Evolutionary conservation across 331 rosid genomes (phyloP), one percentile per base, ranked within the genome.

Genomic region (Saraca asoca): DNA sequence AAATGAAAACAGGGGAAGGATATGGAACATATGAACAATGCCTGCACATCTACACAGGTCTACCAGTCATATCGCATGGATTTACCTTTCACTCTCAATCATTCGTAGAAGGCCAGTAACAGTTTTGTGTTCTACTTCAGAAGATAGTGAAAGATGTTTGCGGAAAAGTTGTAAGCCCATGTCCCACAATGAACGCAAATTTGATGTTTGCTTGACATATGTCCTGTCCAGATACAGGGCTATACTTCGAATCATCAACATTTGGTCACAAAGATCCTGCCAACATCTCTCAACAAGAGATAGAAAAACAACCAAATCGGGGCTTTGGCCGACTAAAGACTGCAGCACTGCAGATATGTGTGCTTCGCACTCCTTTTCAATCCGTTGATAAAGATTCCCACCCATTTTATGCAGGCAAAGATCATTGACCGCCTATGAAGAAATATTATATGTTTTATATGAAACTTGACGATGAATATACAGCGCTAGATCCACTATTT

Each of bases 131-230:
- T 88, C 95, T 44, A 94, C 97, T 83, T 94, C 99, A 35, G 91
- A 74, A 69, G 96, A 86, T 62, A 78, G 63, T 31, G 97, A 86
- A 56, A 94, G 89, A 83, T 90, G 99, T 75, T 88, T 94, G 62
- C 97, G 94, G 72, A 90, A 94, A 83, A 90, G 96, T 73, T 88
- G 99, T 81, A 94, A 81, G 71, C 99, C 97, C 99, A 94, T 94
- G 81, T 94, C 99, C 99, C 99, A 94, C 71, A 94, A 70, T 46
- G 99, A 94, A 62, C 91, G 86, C 49, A 94, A 86, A 74, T 82
- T 86, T 74, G 96, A 66, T 42, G 97, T 79, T 80, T 90, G 99
- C 73, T 88, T 94, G 71, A 90, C 99, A 57, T 94, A 90, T 2
- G 97, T 94, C 82, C 99, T 90, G 78, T 94, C 99, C 46, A 94